Evolutionary conservation across 257 asterid species (phyloP).

Genomic region (Agastache rugosa): DNA sequence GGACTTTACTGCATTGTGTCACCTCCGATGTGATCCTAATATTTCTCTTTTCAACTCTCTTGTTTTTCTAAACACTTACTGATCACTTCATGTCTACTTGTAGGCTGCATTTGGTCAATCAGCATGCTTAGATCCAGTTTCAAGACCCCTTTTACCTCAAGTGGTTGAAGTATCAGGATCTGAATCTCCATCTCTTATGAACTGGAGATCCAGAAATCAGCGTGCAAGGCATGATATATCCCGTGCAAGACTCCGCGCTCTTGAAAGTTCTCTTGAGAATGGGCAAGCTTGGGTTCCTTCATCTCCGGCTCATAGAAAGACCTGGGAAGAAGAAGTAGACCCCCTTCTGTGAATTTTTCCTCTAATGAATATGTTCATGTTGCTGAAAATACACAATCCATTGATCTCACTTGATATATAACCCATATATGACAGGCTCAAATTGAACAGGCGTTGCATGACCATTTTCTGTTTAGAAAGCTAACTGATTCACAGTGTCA

Average conservation of each 20-base stretch:
- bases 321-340: conserved; percentile 98
- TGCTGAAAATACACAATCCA: conserved; percentile 5
- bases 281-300: conserved; percentile 92
- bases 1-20: conserved; percentile 25
- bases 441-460: conserved; percentile 83
- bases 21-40: conserved; percentile 19
- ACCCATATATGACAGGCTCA: conserved; percentile 71
- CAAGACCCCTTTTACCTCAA: conserved; percentile 77
- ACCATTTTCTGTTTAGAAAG: conserved; percentile 96
- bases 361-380: conserved; percentile 31
- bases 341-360: conserved; percentile 33
- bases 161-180: conserved; percentile 88
- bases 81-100: conserved; percentile 34
- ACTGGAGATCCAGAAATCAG: conserved; percentile 77
- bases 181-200: conserved; percentile 79
- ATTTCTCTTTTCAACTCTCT: conserved; percentile 14
- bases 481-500: conserved; percentile 94
- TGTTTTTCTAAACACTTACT: conserved; percentile 28
- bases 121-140: conserved; percentile 47
- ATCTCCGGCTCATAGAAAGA: conserved; percentile 90
- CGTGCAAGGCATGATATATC: conserved; percentile 86
- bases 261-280: conserved; percentile 85
- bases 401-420: conserved; percentile 30
- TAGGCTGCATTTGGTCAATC: conserved; percentile 60
- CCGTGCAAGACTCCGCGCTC: conserved; percentile 87